Percentiles rank a stretch among this genome's conserved stretches.
Conservation (phyloP, 2,329 filamentous ascomycete species). For the Cladobotryum mycophilum region DNA sequence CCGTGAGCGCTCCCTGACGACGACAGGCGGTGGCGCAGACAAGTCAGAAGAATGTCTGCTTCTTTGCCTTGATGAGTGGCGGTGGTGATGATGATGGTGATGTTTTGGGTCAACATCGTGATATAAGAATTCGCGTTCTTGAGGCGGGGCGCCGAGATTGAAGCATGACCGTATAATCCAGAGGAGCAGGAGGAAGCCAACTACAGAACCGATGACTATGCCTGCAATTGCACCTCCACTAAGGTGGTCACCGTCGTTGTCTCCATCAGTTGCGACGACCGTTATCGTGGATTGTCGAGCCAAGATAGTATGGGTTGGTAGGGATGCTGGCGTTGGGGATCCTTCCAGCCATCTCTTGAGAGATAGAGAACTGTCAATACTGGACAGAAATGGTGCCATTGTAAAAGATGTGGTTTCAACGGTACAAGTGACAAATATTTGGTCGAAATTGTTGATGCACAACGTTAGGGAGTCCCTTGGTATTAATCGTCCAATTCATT, state of each 20-base stretch:
- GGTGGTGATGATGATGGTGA: conserved; percentile 18
- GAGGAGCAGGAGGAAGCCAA: conserved; percentile 38
- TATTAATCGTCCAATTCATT: no score
- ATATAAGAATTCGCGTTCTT: conserved; percentile 27
- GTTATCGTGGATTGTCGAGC: conserved; percentile 18
- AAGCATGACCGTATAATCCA: conserved; percentile 43
- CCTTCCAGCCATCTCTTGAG: not conserved
- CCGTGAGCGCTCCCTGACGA: not conserved
- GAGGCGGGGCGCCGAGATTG: conserved; percentile 33
- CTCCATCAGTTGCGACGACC: conserved; percentile 17
- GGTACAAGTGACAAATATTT: no score
- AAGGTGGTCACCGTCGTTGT: conserved; percentile 21
- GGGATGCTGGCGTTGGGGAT: not conserved
- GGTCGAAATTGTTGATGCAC: no score
- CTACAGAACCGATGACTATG: conserved; percentile 44
- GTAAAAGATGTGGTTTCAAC: not conserved
- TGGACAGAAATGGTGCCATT: conserved; percentile 1
- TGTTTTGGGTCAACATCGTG: conserved; percentile 21
- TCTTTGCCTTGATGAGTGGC: conserved; percentile 10
- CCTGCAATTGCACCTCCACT: conserved; percentile 45
- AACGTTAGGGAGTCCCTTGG: no score
- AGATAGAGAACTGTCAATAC: not conserved
- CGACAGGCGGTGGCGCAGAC: conserved; percentile 19
- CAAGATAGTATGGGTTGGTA: not conserved
- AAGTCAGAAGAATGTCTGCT: conserved; percentile 17